Base-by-base conservation (phyloP, 2,329 filamentous ascomycete genomes). In the Purpureocillium lavendulum region DNA sequence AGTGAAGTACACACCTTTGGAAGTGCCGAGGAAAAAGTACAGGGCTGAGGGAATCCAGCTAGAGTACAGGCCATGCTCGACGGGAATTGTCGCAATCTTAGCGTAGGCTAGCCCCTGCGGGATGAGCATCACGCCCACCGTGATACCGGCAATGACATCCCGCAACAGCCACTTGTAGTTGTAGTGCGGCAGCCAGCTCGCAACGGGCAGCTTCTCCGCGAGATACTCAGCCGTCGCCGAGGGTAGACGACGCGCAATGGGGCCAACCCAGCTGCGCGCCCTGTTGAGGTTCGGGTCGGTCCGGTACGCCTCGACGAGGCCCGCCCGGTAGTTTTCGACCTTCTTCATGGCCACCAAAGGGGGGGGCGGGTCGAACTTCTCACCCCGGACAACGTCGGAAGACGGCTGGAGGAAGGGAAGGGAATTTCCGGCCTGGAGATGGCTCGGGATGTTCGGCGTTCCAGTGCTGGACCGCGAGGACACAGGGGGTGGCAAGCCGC, bases 121-220 rank as follows among this genome's bases (percentile, higher is more conserved):
- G 40, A 81, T 77, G 33, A 80, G 60, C 64, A 78, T 70, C 21
- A 78, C 62, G 8, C 74, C 76, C 18, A 81, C 60, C 11, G 74
- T 82, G 46, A 75, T 62, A 14, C 79, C 79, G 10, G 75, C 77
- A 46, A 82, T 73, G 10, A 72, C 55, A 51, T 84, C 78, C 50
- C 76, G 75, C 14, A 77, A 42, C 2, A 82, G 52, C 78, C 77
- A 84, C 65, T 68, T 60, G 5, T 66, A 69, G 14, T 76, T 67
- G 55, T 83, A 83, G 34, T 65, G 65, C 10, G 79, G 77, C 1
- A 82, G 62, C 79, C 79, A 83, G 36, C 74, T 69, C 8, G 77
- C 58, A 32, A 82, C 73, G 1, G 78, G 79, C 3, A 79, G 60
- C 52, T 82, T 82, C 44, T 78, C 75, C 28, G 70, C 44, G 7